These are phyloP conservation scores for Acanthamoeba culbertsoni DNA, from an alignment of 208 protist species.

Conservation along the genomic window DNA sequence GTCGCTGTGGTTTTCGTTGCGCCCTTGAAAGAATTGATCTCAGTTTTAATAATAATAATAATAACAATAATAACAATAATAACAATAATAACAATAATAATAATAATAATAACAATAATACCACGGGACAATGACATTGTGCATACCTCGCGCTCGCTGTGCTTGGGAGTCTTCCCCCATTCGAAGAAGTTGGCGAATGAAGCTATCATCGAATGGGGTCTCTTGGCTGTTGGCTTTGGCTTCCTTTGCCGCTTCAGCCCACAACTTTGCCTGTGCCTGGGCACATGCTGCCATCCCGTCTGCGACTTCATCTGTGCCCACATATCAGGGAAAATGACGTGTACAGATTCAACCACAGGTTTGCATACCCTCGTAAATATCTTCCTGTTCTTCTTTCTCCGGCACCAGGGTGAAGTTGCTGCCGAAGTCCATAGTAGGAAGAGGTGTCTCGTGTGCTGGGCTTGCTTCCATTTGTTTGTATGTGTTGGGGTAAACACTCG, in stretches of 20 bases:
- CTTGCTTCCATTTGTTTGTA: not conserved
- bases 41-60: no score
- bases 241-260: constrained; percentile 21
- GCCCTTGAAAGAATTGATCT: no score
- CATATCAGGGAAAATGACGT: not conserved
- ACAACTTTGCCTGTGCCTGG: not conserved
- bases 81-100: not conserved
- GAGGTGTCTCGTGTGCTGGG: not conserved
- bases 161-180: not conserved
- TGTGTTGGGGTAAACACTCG: not conserved
- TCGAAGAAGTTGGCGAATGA: not conserved
- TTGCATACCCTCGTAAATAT: not conserved
- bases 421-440: not conserved
- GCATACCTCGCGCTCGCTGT: not conserved
- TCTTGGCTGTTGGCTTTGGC: not conserved
- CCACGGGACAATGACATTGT: not conserved
- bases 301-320: not conserved
- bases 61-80: no score
- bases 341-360: not conserved
- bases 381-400: not conserved
- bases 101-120: not conserved
- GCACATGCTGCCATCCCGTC: constrained; percentile 13
- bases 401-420: not conserved
- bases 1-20: constrained; percentile 40
- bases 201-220: not conserved